A percentile compares a stretch with the other conserved stretches of the same genome.
phyloP scores from a whole-genome alignment of 306 rosid genomes.

The Rosa rugosa region DNA sequence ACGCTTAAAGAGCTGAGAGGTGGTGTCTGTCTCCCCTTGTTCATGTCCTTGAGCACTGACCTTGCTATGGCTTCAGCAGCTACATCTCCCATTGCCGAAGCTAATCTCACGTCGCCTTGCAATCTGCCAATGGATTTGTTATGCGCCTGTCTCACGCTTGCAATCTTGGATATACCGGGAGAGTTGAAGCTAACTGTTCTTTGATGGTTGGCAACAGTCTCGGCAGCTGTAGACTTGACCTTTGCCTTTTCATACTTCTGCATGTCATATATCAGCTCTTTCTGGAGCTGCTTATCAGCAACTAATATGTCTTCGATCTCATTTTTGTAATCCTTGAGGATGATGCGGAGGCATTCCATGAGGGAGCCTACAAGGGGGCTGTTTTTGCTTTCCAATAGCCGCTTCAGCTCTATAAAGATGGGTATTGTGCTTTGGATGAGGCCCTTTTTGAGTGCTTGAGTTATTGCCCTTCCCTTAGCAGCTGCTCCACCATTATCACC shows the following conservation, averaged over 20 bases:
- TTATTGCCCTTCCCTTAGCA: slow-evolving; percentile 72
- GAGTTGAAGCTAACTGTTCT: slow-evolving; percentile 38
- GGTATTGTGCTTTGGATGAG: slow-evolving; percentile 88
- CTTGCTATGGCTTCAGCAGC: slow-evolving; percentile 79
- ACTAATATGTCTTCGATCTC: slow-evolving; percentile 88
- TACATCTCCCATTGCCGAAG: slow-evolving; percentile 81
- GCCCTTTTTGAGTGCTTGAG: slow-evolving; percentile 74
- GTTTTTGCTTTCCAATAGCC: slow-evolving; percentile 78
- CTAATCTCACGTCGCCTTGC: slow-evolving; percentile 47
- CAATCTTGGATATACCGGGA: slow-evolving; percentile 34
- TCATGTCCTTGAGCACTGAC: slow-evolving; percentile 80
- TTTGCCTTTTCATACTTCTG: slow-evolving; percentile 70
- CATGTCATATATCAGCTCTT: slow-evolving; percentile 81
- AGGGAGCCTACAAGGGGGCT: slow-evolving; percentile 87
- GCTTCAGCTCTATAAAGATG: slow-evolving; percentile 85
- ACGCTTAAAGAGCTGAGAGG: slow-evolving; percentile 49
- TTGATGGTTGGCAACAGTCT: slow-evolving; percentile 47
- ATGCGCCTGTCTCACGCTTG: slow-evolving; percentile 28
- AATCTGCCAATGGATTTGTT: slow-evolving; percentile 10
- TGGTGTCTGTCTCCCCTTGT: slow-evolving; percentile 63
- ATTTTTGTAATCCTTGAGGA: slow-evolving; percentile 88
- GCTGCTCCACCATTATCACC: slow-evolving; percentile 53
- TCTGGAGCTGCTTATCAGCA: slow-evolving; percentile 96
- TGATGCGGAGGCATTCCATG: slow-evolving; percentile 85
- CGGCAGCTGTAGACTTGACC: slow-evolving; percentile 64